Conservation (phyloP, 208 protist species). For the Naegleria lovaniensis region DNA sequence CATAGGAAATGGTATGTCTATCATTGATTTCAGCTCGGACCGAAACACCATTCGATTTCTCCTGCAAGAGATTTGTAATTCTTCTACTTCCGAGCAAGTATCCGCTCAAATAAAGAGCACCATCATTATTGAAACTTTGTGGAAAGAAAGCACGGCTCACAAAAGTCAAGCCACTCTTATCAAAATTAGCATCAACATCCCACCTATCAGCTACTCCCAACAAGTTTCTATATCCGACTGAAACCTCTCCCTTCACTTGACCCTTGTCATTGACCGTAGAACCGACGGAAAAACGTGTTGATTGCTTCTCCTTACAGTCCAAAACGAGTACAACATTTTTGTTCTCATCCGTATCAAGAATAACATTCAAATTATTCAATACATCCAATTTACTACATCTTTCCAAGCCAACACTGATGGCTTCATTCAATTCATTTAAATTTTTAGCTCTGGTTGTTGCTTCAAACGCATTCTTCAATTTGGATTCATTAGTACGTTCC, state of each 20-base stretch:
- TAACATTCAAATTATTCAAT: not conserved
- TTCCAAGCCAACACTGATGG: not conserved
- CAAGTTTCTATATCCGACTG: not conserved
- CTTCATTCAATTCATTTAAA: not conserved
- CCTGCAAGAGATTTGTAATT: not conserved
- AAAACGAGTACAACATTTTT: not conserved
- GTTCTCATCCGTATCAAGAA: not conserved
- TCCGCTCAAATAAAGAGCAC: not conserved
- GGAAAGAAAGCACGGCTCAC: not conserved
- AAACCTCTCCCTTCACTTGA: not conserved
- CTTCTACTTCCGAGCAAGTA: not conserved
- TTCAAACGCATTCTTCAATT: not conserved
- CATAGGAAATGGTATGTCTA: not conserved
- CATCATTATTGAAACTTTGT: slow-evolving; percentile 5
- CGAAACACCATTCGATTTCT: not conserved
- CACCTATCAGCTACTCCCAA: not conserved
- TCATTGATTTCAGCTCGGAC: not conserved
- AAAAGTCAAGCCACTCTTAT: not conserved
- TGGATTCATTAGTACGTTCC: not conserved
- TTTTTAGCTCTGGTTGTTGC: not conserved
- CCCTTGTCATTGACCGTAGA: not conserved
- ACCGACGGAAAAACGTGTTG: not conserved
- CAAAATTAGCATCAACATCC: slow-evolving; percentile 1
- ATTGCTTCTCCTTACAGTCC: not conserved
- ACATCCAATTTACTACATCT: not conserved